These are phyloP conservation scores for Penicillium nucicola DNA, from an alignment of 495 filamentous ascomycete species.

Conservation along the genomic window DNA sequence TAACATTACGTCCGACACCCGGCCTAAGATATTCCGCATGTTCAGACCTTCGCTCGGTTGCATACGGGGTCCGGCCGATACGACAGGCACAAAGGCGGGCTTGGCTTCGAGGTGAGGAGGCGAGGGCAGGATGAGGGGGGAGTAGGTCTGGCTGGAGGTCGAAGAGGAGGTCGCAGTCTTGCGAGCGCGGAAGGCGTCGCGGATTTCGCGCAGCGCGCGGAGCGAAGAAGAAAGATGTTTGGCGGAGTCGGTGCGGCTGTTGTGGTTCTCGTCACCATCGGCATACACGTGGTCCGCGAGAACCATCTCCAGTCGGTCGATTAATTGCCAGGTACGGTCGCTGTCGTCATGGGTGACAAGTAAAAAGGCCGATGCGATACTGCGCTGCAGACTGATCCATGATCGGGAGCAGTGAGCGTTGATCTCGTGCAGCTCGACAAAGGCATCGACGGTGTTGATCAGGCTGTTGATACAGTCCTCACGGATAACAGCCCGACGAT, in stretches of 20 bases:
- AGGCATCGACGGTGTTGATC: constrained; percentile 41
- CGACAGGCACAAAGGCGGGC: constrained; percentile 9
- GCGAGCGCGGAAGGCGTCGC: constrained; percentile 30
- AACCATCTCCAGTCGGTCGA: constrained; percentile 37
- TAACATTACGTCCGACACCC: constrained; percentile 42
- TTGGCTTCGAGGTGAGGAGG: constrained; percentile 21
- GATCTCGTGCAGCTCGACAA: constrained; percentile 44
- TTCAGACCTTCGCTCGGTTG: constrained; percentile 16
- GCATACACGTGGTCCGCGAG: constrained; percentile 42
- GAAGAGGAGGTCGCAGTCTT: background rate
- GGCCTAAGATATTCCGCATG: constrained; percentile 30
- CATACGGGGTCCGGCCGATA: background rate
- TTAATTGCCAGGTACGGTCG: constrained; percentile 34
- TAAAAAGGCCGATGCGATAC: constrained; percentile 46
- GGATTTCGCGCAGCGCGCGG: constrained; percentile 38
- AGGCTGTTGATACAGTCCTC: constrained; percentile 43
- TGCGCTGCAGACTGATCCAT: constrained; percentile 48
- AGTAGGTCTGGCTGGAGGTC: constrained; percentile 7
- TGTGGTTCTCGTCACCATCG: constrained; percentile 28
- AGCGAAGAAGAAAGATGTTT: constrained; percentile 40
- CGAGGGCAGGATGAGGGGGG: constrained; percentile 23
- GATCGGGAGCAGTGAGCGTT: constrained; percentile 41
- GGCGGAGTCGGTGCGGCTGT: constrained; percentile 36
- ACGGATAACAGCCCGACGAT: constrained; percentile 36
- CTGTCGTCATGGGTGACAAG: constrained; percentile 42